Evolutionary conservation across 352 stramenopile genomes (phyloP), one percentile per base, ranked within the genome.

Genomic region (Pythium vanterpoolii): DNA sequence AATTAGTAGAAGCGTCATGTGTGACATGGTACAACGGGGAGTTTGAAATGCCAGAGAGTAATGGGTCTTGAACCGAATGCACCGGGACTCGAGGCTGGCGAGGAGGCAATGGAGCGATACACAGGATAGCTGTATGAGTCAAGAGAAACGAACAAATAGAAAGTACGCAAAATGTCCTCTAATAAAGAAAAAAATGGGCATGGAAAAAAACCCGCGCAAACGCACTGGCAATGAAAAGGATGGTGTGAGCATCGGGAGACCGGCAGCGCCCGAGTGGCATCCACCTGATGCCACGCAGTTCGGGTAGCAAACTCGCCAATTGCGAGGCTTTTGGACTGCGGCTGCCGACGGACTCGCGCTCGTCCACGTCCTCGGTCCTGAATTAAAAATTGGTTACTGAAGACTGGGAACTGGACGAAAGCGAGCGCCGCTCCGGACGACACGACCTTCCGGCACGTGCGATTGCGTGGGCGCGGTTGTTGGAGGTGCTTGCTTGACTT

Each of bases 221-320:
- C 42, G 43, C 43, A 13, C n/a, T 23, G 39, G 46, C 54, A 34
- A 8, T 27, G 43, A 39, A 39, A 18, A 11, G 11, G 45, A 34
- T 6, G 34, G 30, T 11, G 34, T 52, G 44, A 13, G 13, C 36
- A 30, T 42, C 47, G 24, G 58, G 52, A 61, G 36, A 57, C 21
- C 60, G 52, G 60, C 60, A 67, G 52, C 60, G 60, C 60, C 60
- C 60, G 60, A 63, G 56, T 62, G 62, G 56, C 56, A 65, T 64
- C 62, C 56, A 5, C 42, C 51, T 65, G 62, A 70, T 65, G 56
- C 45, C 56, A 62, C 62, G 36, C 50, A 55, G 54, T 62, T 62
- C 56, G 62, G 56, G 62, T 65, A 70, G 62, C 62, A 62, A 48
- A 69, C 62, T 70, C 62, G 62, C 62, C 62, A 59, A 70, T 65